A percentile compares a stretch with the other conserved stretches of the same genome.
These are phyloP conservation scores for Macroventuria anomochaeta DNA, from an alignment of 2,329 filamentous ascomycete genomes.

Conservation along the genomic window DNA sequence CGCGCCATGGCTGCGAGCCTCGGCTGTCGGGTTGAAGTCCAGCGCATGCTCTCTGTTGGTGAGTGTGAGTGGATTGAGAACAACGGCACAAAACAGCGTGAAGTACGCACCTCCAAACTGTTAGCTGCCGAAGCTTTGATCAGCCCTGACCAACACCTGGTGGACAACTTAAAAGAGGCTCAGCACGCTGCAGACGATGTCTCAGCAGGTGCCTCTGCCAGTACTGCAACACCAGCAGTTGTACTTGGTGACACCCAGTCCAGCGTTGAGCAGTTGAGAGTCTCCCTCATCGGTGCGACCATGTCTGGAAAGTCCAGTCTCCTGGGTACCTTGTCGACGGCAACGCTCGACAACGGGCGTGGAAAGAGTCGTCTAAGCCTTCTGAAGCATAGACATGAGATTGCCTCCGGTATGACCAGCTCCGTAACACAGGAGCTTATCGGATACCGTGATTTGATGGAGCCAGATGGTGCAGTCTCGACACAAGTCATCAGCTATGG, in stretches of 20 bases:
- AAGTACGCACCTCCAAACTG: conserved; percentile 58
- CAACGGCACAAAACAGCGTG: conserved; percentile 37
- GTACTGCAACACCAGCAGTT: background rate
- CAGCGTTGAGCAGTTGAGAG: conserved; percentile 70
- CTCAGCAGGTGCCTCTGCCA: background rate
- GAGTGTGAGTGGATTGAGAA: conserved; percentile 76
- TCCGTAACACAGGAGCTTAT: conserved; percentile 94
- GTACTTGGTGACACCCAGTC: conserved; percentile 13
- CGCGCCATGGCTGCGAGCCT: conserved; percentile 91
- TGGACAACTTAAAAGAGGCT: conserved; percentile 24
- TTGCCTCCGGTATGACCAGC: conserved; percentile 88
- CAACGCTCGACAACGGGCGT: conserved; percentile 86
- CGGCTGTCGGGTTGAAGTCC: conserved; percentile 82
- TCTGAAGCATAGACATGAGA: conserved; percentile 91
- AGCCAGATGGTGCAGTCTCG: conserved; percentile 17
- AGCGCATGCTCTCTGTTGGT: conserved; percentile 83
- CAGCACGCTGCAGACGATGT: conserved; percentile 12
- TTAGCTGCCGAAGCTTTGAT: conserved; percentile 92
- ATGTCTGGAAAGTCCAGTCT: conserved; percentile 92
- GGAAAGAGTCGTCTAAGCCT: conserved; percentile 88
- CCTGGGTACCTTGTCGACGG: conserved; percentile 85
- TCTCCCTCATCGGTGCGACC: conserved; percentile 88
- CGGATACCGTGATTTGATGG: conserved; percentile 66
- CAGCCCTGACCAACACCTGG: conserved; percentile 61
- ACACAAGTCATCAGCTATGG: conserved; percentile 78